Base-by-base conservation (phyloP, 495 filamentous ascomycete genomes). In the Talaromyces liani region DNA sequence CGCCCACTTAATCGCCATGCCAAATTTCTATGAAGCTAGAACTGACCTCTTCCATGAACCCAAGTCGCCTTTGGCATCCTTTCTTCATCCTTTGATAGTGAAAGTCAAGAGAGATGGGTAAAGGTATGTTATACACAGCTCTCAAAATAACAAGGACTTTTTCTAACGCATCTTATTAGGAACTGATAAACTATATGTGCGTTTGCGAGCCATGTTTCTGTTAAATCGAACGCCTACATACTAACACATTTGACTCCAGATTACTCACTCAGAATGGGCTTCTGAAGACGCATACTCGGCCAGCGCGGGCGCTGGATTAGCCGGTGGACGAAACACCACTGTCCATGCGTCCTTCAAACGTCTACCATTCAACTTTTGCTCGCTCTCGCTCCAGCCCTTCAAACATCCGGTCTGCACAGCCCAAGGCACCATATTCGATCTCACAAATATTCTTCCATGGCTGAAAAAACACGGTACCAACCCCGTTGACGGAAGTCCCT, bases 311-410 rank as follows among this genome's bases (percentile, higher is more conserved):
- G 83, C 89, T 41, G 89, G 87, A 63, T 87, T 89, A 16, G 66
- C 73, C 22, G 79, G 72, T 53, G 66, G 78, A 6, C 68, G 69
- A 61, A 73, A 71, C n/a, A 82, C 81, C 36, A 80, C 69, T 18
- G 79, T 73, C 39, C 83, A 84, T 58, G 83, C 82, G 20, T 80
- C 83, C 33, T 99, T 98, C 80, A 89, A 88, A 71, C 90, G 91
- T 25, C 84, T 98, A 3, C 94, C 94, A 41, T 98, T 96, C 85
- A 97, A 97, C 82, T 98, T 93, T 79, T 98, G 94, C 84, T 91
- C 94, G 65, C 87, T 96, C 41, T 93, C 90, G 27, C 87, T 98
- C 18, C 94, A 98, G 71, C 94, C 94, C 1, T 96, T 92, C 77
- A 80, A 86, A 72, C 88, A 91, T 64, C 91, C 91, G 0, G 91